A percentile compares a stretch with the other conserved stretches of the same genome.
These are phyloP conservation scores for Medicago truncatula DNA, from an alignment of 306 rosid species.

Conservation along the genomic window MtrunA17r5.0-ANR NC_053048.1:54813501-54814000, in stretches of 20 bases:
- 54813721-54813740: neutral
- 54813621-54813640: constrained; percentile 62
- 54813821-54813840: neutral
- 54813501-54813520: constrained; percentile 4
- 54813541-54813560: constrained; percentile 25
- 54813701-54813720: neutral
- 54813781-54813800: neutral
- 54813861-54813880: neutral
- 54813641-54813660: constrained; percentile 63
- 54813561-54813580: constrained; percentile 60
- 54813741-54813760: constrained; percentile 18
- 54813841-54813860: neutral
- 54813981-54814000: neutral
- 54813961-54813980: neutral
- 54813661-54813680: constrained; percentile 51
- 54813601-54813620: constrained; percentile 69
- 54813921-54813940: neutral
- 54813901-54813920: neutral
- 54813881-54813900: neutral
- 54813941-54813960: constrained; percentile 1
- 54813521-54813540: constrained; percentile 6
- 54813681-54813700: constrained; percentile 24
- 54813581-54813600: constrained; percentile 70
- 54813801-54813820: constrained; percentile 1
- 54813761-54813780: neutral